Evolutionary conservation across 352 stramenopile species (phyloP).

Genomic region (Phytophthora constricta): DNA sequence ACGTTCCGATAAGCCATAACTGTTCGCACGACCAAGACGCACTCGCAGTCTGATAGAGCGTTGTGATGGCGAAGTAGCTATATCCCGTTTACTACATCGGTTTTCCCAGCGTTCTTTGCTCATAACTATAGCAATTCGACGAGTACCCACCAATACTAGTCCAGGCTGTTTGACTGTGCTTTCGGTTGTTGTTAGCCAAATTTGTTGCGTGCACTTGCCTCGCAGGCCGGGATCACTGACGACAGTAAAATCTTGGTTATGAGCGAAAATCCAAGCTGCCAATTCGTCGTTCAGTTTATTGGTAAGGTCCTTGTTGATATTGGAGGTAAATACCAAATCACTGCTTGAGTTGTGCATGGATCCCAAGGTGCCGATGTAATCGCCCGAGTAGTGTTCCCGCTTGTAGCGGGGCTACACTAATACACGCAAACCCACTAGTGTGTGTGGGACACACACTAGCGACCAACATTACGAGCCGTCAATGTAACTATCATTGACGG

Average conservation of each 20-base stretch:
- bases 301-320: constrained; percentile 4
- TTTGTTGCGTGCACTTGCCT: background rate
- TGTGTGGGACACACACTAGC: too few relatives aligned
- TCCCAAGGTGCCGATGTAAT: background rate
- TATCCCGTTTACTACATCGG: background rate
- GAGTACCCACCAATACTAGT: background rate
- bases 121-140: background rate
- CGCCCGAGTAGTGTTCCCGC: background rate
- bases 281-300: constrained; percentile 6
- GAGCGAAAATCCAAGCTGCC: background rate
- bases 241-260: background rate
- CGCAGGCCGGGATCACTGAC: constrained; percentile 2
- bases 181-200: background rate
- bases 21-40: background rate
- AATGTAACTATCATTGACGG: too few relatives aligned
- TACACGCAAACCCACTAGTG: too few relatives aligned
- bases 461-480: too few relatives aligned
- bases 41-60: background rate
- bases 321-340: background rate
- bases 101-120: constrained; percentile 6
- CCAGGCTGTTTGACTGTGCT: background rate
- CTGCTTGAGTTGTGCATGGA: background rate
- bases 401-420: too few relatives aligned
- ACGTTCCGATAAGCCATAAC: constrained; percentile 5
- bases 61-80: background rate